Evolutionary conservation across 306 rosid species (phyloP).

Genomic region (Vigna trinervia): DNA sequence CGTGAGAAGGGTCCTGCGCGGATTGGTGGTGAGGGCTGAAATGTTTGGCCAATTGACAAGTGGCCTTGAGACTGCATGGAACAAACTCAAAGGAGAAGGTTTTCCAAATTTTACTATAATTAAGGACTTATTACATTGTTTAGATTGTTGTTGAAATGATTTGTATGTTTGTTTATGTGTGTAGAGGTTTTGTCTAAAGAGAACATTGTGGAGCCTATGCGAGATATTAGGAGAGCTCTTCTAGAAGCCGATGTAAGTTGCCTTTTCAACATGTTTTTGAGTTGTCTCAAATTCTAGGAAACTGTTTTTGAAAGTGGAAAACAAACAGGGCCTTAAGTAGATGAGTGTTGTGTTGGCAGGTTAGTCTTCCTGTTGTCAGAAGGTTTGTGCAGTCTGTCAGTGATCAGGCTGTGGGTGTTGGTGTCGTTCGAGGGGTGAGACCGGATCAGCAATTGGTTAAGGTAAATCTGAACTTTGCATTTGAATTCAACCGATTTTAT

Average conservation of each 20-base stretch:
- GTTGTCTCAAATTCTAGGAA: neutral
- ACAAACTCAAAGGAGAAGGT: slow-evolving; percentile 98
- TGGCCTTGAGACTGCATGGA: slow-evolving; percentile 97
- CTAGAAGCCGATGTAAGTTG: slow-evolving; percentile 93
- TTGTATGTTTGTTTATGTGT: slow-evolving; percentile 32
- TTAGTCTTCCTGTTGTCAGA: slow-evolving; percentile 98
- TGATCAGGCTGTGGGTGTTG: slow-evolving; percentile 95
- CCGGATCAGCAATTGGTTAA: slow-evolving; percentile 98
- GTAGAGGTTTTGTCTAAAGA: slow-evolving; percentile 97
- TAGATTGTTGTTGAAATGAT: slow-evolving; percentile 26
- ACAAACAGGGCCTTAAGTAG: neutral
- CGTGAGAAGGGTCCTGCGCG: slow-evolving; percentile 54
- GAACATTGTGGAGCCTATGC: slow-evolving; percentile 95
- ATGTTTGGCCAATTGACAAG: slow-evolving; percentile 95
- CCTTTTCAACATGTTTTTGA: slow-evolving; percentile 24
- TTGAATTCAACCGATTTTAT: slow-evolving; percentile 2
- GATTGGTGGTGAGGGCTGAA: slow-evolving; percentile 78
- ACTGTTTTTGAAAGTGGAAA: neutral
- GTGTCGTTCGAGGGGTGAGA: slow-evolving; percentile 82
- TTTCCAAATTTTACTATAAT: neutral
- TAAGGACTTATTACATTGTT: neutral
- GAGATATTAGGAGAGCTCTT: slow-evolving; percentile 96
- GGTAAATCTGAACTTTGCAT: slow-evolving; percentile 49
- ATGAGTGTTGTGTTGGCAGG: slow-evolving; percentile 62
- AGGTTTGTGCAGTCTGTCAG: slow-evolving; percentile 92